Conservation (phyloP, 2,329 filamentous ascomycete genomes). For the Grosmannia huntii region DNA sequence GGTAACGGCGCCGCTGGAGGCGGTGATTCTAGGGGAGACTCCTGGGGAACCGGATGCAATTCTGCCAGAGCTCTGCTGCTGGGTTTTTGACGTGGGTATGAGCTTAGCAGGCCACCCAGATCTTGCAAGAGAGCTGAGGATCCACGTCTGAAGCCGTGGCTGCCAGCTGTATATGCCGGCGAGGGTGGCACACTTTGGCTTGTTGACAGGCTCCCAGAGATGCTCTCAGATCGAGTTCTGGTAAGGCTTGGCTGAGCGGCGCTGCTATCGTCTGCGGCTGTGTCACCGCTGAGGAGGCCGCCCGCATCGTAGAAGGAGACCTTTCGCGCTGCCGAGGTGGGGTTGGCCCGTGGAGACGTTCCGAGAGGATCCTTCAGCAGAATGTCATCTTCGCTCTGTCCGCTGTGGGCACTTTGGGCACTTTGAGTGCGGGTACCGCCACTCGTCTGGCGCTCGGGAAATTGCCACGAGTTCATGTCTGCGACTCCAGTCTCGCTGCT, state of each 20-base stretch:
- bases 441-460: slow-evolving; percentile 25
- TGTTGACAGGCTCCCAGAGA: slow-evolving; percentile 17
- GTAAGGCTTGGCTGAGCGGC: slow-evolving; percentile 29
- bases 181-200: slow-evolving; percentile 27
- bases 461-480: slow-evolving; percentile 35
- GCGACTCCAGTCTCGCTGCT: slow-evolving; percentile 8
- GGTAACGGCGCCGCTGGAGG: background rate
- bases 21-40: background rate
- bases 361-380: slow-evolving; percentile 25
- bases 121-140: slow-evolving; percentile 48
- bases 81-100: slow-evolving; percentile 14
- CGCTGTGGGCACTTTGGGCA: slow-evolving; percentile 19
- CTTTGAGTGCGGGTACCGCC: slow-evolving; percentile 12
- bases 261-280: slow-evolving; percentile 8
- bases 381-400: slow-evolving; percentile 30
- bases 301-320: slow-evolving; percentile 82
- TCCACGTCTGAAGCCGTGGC: slow-evolving; percentile 35
- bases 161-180: slow-evolving; percentile 25
- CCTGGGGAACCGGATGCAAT: slow-evolving; percentile 32
- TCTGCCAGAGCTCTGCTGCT: slow-evolving; percentile 10
- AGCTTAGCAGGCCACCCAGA: slow-evolving; percentile 38
- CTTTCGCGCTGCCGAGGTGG: slow-evolving; percentile 35
- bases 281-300: slow-evolving; percentile 47
- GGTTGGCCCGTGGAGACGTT: slow-evolving; percentile 25
- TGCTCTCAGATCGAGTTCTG: slow-evolving; percentile 20